Evolutionary conservation across 1,139 yeast genomes (phyloP).

Genomic region (Lodderomyces pseudojiufengensis): DNA sequence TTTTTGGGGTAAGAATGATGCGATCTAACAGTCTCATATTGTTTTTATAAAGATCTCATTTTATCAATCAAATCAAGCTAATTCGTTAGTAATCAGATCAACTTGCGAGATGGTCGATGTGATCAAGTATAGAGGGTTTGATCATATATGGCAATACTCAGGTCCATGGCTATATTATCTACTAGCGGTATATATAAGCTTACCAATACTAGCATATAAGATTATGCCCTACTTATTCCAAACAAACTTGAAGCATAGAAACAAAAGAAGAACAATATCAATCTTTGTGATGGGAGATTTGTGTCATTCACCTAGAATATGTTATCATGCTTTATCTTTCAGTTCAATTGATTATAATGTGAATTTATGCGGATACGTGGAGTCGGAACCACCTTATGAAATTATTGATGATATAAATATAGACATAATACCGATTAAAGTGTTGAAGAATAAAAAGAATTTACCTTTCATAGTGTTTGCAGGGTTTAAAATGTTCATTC

Average conservation of each 20-base stretch:
- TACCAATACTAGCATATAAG: constrained; percentile 36
- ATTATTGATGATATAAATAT: constrained; percentile 50
- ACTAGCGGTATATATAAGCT: constrained; percentile 29
- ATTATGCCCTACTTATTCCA: constrained; percentile 29
- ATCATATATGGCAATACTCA: constrained; percentile 24
- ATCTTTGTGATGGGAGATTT: constrained; percentile 88
- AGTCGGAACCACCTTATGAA: constrained; percentile 50
- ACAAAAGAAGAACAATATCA: constrained; percentile 46
- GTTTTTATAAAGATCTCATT: no score
- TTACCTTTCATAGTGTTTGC: constrained; percentile 63
- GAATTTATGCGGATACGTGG: constrained; percentile 80
- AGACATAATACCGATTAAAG: constrained; percentile 49
- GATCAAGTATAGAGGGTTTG: constrained; percentile 25
- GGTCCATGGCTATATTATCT: constrained; percentile 42
- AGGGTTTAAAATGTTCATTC: constrained; percentile 53
- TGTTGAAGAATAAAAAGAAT: constrained; percentile 36
- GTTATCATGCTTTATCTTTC: constrained; percentile 83
- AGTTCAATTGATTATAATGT: constrained; percentile 70
- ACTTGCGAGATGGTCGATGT: constrained; percentile 6
- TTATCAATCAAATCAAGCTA: no score
- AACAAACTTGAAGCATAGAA: constrained; percentile 16
- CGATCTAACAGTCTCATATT: no score
- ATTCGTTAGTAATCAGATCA: no score
- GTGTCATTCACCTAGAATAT: constrained; percentile 95
- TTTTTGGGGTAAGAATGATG: no score